These are phyloP conservation scores for Leishmania gerbilli DNA, from an alignment of 208 protist genomes.

Conservation along the genomic window DNA sequence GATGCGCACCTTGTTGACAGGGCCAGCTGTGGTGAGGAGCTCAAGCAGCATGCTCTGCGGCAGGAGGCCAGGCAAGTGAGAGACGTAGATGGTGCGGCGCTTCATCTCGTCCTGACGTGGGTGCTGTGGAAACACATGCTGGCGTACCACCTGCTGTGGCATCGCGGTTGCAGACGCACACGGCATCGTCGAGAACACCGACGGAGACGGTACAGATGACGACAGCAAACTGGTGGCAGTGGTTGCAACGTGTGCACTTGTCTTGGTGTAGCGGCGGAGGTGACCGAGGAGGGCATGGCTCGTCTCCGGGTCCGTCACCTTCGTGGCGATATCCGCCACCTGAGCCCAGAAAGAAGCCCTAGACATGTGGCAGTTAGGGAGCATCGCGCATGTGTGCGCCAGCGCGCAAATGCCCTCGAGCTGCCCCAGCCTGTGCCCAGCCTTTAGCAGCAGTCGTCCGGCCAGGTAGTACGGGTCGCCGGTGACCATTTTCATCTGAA, in stretches of 20 bases:
- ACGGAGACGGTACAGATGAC: constrained; percentile 1
- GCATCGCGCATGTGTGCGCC: constrained; percentile 56
- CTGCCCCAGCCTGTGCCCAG: constrained; percentile 41
- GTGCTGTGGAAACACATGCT: constrained; percentile 6
- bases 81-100: constrained; percentile 79
- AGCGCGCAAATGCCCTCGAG: constrained; percentile 79
- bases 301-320: constrained; percentile 24
- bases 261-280: constrained; percentile 55
- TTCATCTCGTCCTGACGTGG: constrained; percentile 42
- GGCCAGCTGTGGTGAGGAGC: constrained; percentile 50
- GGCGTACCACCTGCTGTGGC: neutral
- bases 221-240: neutral
- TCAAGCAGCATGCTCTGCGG: constrained; percentile 66
- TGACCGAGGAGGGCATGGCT: constrained; percentile 49
- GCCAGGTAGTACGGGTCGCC: constrained; percentile 83
- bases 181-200: constrained; percentile 21
- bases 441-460: constrained; percentile 59
- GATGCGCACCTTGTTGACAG: constrained; percentile 81
- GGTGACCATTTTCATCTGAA: constrained; percentile 46
- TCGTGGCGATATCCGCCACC: constrained; percentile 43
- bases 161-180: neutral
- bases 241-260: constrained; percentile 21
- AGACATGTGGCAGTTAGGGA: constrained; percentile 51
- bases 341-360: constrained; percentile 79
- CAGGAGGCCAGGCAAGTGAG: constrained; percentile 61